Base-by-base conservation (phyloP, 2,329 filamentous ascomycete species). In the Metarhizium sp. region DNA sequence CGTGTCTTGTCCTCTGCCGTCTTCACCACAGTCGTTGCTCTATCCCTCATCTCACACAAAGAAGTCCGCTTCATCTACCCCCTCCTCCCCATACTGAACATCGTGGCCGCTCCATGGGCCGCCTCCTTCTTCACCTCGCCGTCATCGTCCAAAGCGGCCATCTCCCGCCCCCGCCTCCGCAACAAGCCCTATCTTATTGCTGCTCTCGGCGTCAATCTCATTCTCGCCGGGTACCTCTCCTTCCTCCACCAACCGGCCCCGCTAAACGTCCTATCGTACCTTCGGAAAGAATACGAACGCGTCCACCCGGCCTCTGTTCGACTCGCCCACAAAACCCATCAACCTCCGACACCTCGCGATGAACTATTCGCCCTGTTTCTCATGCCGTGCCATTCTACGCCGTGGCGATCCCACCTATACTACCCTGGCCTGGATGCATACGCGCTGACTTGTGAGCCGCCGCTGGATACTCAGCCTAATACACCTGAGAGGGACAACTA, bases 21-120 rank as follows among this genome's bases (percentile, higher is more conserved):
- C 46, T 59, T 85, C 54, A 70, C 82, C 34, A 87, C 86, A 56
- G 72, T 88, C 10, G 67, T 73, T 1, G 69, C 76, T 2, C 78
- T 97, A 38, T 95, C 90, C 1, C 66, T 88, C 50, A 88, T 97
- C 61, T 85, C 90, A 1, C 94, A 99, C 74, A 99, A 99, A 70
- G 94, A 99, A 77, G 89, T 96, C 63, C 90, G 94, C 64, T 99
- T 99, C 75, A 88, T 97, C 61, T 96, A 95, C 65, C 92, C 94
- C 1, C 79, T 99, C 18, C 79, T 97, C 2, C 92, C 94, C 1
- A 79, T 86, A n/a, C 79, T 99, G 6, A 90, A 94, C 67, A 75
- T 96, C 59, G 75, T 97, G 43, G 83, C 88, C 1, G 90, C 90
- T 0, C 80, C 83, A 0, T 78, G 84, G 2, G 71, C 89, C 16